Conservation (phyloP, 148 eudicot genomes). For the Heliosperma pusillum region DNA sequence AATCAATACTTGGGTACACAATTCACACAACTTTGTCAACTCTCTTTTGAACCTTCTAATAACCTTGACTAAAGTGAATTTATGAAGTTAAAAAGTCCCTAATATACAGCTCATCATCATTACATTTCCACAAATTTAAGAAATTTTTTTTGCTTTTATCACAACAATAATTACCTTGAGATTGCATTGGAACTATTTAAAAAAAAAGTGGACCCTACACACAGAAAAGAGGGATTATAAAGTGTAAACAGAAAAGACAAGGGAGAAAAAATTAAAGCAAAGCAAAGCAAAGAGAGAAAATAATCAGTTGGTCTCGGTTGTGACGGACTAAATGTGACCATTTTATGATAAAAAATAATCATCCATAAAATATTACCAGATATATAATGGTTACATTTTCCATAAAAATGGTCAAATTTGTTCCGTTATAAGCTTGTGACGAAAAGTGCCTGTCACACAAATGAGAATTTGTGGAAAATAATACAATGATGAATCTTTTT, state of each 20-base stretch:
- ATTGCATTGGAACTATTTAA: neutral
- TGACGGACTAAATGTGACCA: too few species aligned
- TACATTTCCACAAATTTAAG: neutral
- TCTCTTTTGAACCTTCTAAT: neutral
- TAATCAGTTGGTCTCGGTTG: too few species aligned
- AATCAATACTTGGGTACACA: too few species aligned
- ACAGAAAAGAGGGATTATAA: neutral
- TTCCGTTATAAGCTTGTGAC: too few species aligned
- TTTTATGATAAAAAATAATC: too few species aligned
- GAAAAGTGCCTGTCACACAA: too few species aligned
- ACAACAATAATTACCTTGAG: neutral
- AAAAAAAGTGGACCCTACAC: neutral
- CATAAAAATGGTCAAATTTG: too few species aligned
- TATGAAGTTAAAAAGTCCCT: neutral
- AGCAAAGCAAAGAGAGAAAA: neutral
- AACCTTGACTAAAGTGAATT: neutral
- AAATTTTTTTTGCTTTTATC: neutral
- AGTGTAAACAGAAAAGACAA: conserved; percentile 12
- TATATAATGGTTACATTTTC: too few species aligned
- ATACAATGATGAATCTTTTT: conserved; percentile 16
- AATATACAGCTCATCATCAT: neutral
- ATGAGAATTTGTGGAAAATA: too few species aligned
- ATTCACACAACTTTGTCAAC: neutral
- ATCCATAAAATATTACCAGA: too few species aligned
- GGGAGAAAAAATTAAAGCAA: neutral